phyloP scores from a whole-genome alignment of 2,329 filamentous ascomycete species.

The Pyricularia grisea region DNA sequence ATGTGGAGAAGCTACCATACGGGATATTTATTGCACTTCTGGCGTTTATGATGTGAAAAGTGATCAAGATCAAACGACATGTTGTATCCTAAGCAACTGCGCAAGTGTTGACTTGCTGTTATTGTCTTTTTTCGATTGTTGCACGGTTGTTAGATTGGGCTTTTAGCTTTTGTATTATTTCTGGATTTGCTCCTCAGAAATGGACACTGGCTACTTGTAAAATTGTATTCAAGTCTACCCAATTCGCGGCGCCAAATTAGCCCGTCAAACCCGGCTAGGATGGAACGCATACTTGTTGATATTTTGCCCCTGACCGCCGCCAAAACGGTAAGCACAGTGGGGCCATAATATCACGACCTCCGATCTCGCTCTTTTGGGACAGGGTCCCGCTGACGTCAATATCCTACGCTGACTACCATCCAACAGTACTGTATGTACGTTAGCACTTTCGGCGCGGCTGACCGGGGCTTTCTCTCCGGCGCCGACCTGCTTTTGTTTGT shows the following conservation, averaged over 20 bases:
- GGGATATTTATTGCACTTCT: neutral
- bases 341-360: neutral
- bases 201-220: neutral
- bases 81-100: neutral
- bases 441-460: neutral
- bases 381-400: neutral
- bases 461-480: neutral
- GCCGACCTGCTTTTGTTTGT: neutral
- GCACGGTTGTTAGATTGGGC: neutral
- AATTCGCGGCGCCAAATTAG: neutral
- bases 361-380: neutral
- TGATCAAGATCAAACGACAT: neutral
- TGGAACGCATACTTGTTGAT: neutral
- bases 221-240: neutral
- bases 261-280: neutral
- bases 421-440: too few relatives aligned
- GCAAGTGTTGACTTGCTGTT: neutral
- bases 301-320: neutral
- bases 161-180: neutral
- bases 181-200: neutral
- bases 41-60: neutral
- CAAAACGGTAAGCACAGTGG: neutral
- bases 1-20: neutral
- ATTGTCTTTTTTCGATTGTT: neutral
- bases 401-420: too few relatives aligned